Conservation (phyloP, 179 eudicot species). For the Silene vulgaris region DNA sequence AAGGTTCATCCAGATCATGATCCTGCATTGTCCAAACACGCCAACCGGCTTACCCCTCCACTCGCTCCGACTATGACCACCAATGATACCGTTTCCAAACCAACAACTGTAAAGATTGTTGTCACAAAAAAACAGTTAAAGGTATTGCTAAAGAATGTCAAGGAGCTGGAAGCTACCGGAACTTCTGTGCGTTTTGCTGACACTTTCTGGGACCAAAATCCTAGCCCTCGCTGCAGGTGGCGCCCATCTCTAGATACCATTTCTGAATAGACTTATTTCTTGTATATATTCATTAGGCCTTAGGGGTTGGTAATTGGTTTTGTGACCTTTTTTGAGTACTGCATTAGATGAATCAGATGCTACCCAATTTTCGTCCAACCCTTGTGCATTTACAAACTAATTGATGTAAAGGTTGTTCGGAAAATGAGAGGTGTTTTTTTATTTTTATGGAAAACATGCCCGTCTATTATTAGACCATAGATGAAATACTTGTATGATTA, state of each 20-base stretch:
- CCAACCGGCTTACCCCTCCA: constrained; percentile 15
- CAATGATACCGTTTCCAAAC: constrained; percentile 23
- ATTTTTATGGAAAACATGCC: constrained; percentile 7
- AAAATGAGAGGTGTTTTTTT: constrained; percentile 41
- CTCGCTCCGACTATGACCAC: constrained; percentile 16
- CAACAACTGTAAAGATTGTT: constrained; percentile 39
- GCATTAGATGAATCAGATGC: constrained; percentile 25
- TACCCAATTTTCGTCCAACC: constrained; percentile 34
- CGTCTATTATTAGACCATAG: neutral
- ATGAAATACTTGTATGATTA: neutral
- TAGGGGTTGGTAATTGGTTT: neutral
- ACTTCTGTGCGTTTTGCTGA: constrained; percentile 30
- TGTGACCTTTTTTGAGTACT: constrained; percentile 4
- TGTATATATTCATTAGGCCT: constrained; percentile 9
- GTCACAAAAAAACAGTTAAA: constrained; percentile 43
- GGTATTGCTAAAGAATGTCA: constrained; percentile 34
- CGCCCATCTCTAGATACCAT: constrained; percentile 47
- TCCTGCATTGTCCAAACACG: constrained; percentile 20
- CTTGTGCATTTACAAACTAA: constrained; percentile 18
- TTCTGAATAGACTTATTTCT: constrained; percentile 34
- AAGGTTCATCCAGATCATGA: constrained; percentile 31
- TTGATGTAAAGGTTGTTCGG: constrained; percentile 24
- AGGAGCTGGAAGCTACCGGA: constrained; percentile 34
- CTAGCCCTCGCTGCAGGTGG: constrained; percentile 43
- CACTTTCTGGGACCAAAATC: constrained; percentile 26